Evolutionary conservation across 2,329 filamentous ascomycete genomes (phyloP), one percentile per base, ranked within the genome.

Genomic region (Monosporascus sp.): DNA sequence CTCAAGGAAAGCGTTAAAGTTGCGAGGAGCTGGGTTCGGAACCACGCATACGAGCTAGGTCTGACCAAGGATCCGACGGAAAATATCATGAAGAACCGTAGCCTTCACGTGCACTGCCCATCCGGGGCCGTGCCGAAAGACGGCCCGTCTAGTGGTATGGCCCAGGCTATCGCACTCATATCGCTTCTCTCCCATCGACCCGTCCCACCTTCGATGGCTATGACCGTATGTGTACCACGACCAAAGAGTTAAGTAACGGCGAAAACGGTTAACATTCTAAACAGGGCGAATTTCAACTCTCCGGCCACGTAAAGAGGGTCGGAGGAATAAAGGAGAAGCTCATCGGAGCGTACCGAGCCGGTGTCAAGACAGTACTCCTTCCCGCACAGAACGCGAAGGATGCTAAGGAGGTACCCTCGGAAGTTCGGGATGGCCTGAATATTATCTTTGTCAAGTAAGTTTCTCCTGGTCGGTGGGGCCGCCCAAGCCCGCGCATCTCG

Each of bases 261-360:
- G 18, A 17, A n/a, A 15, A 9, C 24, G 51, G 48, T 58, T 65
- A 57, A 64, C 57, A 54, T 53, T 43, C 55, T 36, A 45, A 53
- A 71, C 68, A 83, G 79, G 83, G 83, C 58, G 84, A 87, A 66
- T 84, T 87, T 57, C 90, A 88, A 53, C 82, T 99, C 25, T 83
- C 94, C 43, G 94, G 94, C 22, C 85, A 91, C 59, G 88, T 99
- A 53, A 90, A 94, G 72, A 90, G 93, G 25, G 94, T 99, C 37
- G 94, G 94, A 50, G 94, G 94, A 18, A 97, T 99, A 75, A 97
- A 97, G 74, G 93, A 99, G 82, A 99, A 99, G 72, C 79, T 97
- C 50, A 97, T 99, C 67, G 94, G 94, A 22, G 94, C 94, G 8
- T 78, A 95, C 67, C 82, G 93, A 52, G 94, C 94, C 2, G 94